These are phyloP conservation scores for Boletus patriciae DNA, from an alignment of 768 basidiomycete genomes.

Conservation along the genomic window DNA sequence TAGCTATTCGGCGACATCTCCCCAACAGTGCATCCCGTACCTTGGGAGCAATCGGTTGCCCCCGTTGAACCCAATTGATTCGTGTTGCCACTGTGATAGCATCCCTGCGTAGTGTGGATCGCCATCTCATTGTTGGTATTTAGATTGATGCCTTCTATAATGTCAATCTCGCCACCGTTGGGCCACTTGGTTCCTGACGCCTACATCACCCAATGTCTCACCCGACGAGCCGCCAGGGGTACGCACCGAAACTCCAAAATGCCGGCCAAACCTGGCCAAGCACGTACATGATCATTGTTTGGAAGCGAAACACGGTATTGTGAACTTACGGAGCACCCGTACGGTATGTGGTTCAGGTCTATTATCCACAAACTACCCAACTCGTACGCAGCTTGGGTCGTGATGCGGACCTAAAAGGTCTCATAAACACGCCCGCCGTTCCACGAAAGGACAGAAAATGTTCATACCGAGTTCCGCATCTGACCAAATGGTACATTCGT, in stretches of 20 bases:
- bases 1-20: slow-evolving; percentile 35
- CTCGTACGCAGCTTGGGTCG: slow-evolving; percentile 42
- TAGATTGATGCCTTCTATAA: slow-evolving; percentile 60
- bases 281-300: not conserved
- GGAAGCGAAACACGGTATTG: not conserved
- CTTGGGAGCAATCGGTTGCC: slow-evolving; percentile 22
- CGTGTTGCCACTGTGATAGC: slow-evolving; percentile 32
- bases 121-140: slow-evolving; percentile 55
- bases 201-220: not conserved
- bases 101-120: slow-evolving; percentile 48
- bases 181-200: slow-evolving; percentile 40
- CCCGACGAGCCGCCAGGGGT: not conserved
- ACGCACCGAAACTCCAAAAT: slow-evolving; percentile 33
- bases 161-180: slow-evolving; percentile 54
- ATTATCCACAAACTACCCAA: slow-evolving; percentile 49
- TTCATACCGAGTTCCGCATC: slow-evolving; percentile 59
- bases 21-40: slow-evolving; percentile 31
- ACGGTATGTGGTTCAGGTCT: slow-evolving; percentile 50
- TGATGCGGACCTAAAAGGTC: slow-evolving; percentile 43
- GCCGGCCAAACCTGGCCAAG: slow-evolving; percentile 31
- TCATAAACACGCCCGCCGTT: not conserved
- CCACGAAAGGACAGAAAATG: not conserved
- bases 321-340: slow-evolving; percentile 54
- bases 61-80: slow-evolving; percentile 36
- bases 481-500: slow-evolving; percentile 51